Base-by-base conservation (phyloP, 257 asterid species). In the Thymus mandschuricus region DNA sequence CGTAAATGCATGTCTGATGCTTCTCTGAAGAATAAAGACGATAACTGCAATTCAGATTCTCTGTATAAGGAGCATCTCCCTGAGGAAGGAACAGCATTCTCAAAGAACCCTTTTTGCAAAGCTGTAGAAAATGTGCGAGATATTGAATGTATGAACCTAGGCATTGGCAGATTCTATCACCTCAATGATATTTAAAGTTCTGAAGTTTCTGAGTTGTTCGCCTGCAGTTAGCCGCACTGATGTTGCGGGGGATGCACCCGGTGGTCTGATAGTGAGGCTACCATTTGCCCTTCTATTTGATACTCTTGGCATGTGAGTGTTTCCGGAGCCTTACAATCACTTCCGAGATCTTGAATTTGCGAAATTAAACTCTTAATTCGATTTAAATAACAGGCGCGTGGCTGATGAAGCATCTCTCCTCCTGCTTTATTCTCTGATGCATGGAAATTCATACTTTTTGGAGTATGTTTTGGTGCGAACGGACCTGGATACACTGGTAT, bases 401-500 rank as follows among this genome's bases (percentile, higher is more conserved):
- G 88, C 91, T n/a, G 88, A 89, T 83, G 98, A 93, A 83, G 70
- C 87, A 69, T 87, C 98, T 75, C 85, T 85, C 68, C 88, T 93
- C 83, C 81, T 91, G 64, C 98, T 93, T 76, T 93, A 93, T 81
- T 87, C 96, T 65, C 83, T 93, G 75, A 86, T 93, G 75, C 94
- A 91, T 9, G 97, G 96, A 65, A 93, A 93, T 84, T 89, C 96
- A 40, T 86, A 80, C 69, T 93, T 93, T 78, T 77, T 89, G 67
- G 98, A 93, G 87, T 93, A 93, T 74, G 89, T 89, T 79, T 84
- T 93, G 85, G 98, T 93, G 86, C 95, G 98, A 76, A 89, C 96
- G 56, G 98, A 93, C 83, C 79, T 87, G 35, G 98, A 93, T 85
- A 91, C 91, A 72, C 87, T 93, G 98, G 98, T 93, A 93, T 55